Percentiles rank a stretch among this genome's conserved stretches.
phyloP scores from a whole-genome alignment of 163 green algal genomes.

The Chloroidium sp. region DNA sequence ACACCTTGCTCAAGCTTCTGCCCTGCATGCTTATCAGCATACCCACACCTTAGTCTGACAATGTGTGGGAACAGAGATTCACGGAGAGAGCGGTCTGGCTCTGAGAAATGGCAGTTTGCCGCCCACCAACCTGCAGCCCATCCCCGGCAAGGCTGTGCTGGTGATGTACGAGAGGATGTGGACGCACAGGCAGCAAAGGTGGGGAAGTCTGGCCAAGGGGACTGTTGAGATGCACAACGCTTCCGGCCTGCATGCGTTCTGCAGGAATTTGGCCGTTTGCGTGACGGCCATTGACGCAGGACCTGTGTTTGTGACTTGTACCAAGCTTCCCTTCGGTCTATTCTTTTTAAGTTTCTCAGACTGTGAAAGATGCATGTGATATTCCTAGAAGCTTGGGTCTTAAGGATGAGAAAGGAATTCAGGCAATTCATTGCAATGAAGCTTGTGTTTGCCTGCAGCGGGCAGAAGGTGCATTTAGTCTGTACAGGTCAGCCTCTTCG shows the following conservation, averaged over 20 bases:
- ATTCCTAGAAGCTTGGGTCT: no score
- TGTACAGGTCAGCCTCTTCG: not conserved
- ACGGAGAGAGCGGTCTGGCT: slow-evolving; percentile 77
- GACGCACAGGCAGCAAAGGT: not conserved
- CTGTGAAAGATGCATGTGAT: no score
- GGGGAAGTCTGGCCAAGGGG: not conserved
- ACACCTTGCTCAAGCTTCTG: not conserved
- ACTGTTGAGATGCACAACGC: not conserved
- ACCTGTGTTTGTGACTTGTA: not conserved
- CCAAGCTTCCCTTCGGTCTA: not conserved
- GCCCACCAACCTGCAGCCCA: slow-evolving; percentile 7
- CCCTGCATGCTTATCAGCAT: slow-evolving; percentile 22
- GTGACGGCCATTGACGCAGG: not conserved
- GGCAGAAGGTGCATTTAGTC: not conserved
- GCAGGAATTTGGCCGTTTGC: not conserved
- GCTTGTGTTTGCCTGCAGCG: not conserved
- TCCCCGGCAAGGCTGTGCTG: slow-evolving; percentile 11
- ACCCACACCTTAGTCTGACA: no score
- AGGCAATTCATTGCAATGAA: not conserved
- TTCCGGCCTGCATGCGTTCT: not conserved
- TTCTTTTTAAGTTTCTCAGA: no score
- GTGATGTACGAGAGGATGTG: slow-evolving; percentile 19
- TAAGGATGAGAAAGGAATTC: no score
- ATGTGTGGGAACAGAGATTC: slow-evolving; percentile 73
- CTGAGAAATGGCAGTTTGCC: slow-evolving; percentile 54